Conservation (phyloP, 768 basidiomycete species). For the Psilocybe cyanescens region DNA sequence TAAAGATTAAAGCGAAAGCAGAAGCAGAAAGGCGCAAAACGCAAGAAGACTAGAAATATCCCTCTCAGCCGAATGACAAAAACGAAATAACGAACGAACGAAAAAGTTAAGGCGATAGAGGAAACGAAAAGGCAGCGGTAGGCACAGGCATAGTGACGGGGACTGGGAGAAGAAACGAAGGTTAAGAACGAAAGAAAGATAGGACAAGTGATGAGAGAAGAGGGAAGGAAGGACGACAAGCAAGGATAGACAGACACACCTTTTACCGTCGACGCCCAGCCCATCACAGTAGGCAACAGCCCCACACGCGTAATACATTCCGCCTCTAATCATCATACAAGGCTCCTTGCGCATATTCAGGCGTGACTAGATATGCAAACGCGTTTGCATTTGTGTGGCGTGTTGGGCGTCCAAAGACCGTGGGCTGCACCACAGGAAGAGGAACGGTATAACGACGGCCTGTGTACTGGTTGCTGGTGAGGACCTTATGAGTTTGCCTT, state of each 20-base stretch:
- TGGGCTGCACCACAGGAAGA: slow-evolving; percentile 18
- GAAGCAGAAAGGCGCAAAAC: too few species aligned
- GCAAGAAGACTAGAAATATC: too few species aligned
- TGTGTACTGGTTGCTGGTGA: background rate
- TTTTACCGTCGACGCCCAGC: slow-evolving; percentile 36
- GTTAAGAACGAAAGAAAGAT: too few species aligned
- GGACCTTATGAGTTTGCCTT: slow-evolving; percentile 20
- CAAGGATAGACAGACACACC: slow-evolving; percentile 24
- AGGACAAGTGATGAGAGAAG: background rate
- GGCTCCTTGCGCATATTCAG: slow-evolving; percentile 29
- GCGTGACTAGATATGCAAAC: background rate
- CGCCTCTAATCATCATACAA: slow-evolving; percentile 40
- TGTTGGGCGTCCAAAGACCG: background rate
- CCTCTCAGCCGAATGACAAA: too few species aligned
- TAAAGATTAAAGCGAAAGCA: too few species aligned
- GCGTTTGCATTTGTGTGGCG: background rate
- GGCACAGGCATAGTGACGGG: too few species aligned
- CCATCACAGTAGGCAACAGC: slow-evolving; percentile 11
- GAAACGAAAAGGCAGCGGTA: too few species aligned
- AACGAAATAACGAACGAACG: too few species aligned
- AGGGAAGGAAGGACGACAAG: background rate
- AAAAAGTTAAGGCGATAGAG: too few species aligned
- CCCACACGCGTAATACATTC: slow-evolving; percentile 38
- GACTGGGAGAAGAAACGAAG: too few species aligned
- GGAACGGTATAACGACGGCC: slow-evolving; percentile 20